Conservation (phyloP, 2,329 filamentous ascomycete species). For the Lecanosticta acicola region DNA sequence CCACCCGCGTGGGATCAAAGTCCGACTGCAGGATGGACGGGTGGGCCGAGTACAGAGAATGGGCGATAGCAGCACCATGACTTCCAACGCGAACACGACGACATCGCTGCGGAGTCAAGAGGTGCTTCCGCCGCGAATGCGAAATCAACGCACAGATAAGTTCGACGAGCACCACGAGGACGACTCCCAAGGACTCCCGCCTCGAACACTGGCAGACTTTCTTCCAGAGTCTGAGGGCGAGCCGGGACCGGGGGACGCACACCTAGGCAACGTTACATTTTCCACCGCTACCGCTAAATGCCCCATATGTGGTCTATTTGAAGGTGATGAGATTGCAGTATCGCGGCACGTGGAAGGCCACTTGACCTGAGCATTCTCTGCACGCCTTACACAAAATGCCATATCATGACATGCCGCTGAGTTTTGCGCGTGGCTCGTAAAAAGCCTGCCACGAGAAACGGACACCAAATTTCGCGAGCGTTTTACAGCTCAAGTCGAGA, state of each 20-base stretch:
- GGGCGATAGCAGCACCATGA: slow-evolving; percentile 1
- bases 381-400: background rate
- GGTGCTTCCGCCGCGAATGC: no score
- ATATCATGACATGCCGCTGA: no score
- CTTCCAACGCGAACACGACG: background rate
- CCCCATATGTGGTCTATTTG: slow-evolving; percentile 61
- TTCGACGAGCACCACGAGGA: no score
- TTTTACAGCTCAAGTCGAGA: no score
- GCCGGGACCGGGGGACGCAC: background rate
- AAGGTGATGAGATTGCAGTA: slow-evolving; percentile 64
- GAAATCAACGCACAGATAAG: no score
- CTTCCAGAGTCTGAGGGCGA: slow-evolving; percentile 9
- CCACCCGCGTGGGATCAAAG: slow-evolving; percentile 71
- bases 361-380: slow-evolving; percentile 34
- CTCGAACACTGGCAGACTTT: slow-evolving; percentile 26
- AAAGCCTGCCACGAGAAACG: no score
- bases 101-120: no score
- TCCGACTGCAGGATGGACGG: slow-evolving; percentile 60
- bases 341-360: slow-evolving; percentile 60
- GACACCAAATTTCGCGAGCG: no score
- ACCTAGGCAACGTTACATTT: no score
- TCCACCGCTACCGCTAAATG: slow-evolving; percentile 40
- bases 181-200: slow-evolving; percentile 19
- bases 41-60: slow-evolving; percentile 69
- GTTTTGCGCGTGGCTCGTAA: no score